Percentiles rank a stretch among this genome's conserved stretches.
Evolutionary conservation across 116 monocot genomes (phyloP).

Genomic region (Zostera marina): DNA sequence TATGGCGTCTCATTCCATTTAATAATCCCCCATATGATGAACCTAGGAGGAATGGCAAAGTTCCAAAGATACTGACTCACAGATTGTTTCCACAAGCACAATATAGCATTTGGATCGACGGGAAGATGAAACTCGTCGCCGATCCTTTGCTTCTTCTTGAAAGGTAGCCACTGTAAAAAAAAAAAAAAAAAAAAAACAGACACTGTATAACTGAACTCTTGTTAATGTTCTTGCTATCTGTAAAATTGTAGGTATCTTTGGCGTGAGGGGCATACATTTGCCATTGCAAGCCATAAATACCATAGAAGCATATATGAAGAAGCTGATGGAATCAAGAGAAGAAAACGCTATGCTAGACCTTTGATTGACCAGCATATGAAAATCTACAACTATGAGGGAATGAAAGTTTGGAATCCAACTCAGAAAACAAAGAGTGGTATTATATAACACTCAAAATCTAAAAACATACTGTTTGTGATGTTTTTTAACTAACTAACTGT

Average conservation of each 20-base stretch:
- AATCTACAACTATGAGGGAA: constrained; percentile 82
- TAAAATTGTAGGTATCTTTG: constrained; percentile 71
- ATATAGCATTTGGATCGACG: constrained; percentile 99
- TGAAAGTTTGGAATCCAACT: constrained; percentile 74
- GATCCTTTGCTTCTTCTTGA: constrained; percentile 96
- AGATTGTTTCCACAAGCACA: constrained; percentile 85
- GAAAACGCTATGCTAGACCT: constrained; percentile 95
- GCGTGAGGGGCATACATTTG: constrained; percentile 84
- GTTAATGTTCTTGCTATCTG: no score
- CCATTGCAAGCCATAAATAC: constrained; percentile 86
- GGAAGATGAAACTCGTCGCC: constrained; percentile 94
- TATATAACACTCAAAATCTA: neutral
- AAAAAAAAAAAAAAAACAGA: no score
- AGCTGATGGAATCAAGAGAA: constrained; percentile 90
- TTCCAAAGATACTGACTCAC: constrained; percentile 90
- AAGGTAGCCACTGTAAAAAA: constrained; percentile 52
- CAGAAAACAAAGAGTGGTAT: constrained; percentile 60
- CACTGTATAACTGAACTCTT: no score
- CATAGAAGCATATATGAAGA: constrained; percentile 94
- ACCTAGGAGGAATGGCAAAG: constrained; percentile 96
- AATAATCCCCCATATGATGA: constrained; percentile 80
- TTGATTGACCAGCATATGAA: constrained; percentile 93
- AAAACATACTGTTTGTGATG: no score
- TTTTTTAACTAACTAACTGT: no score
- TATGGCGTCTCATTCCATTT: constrained; percentile 77